Percentiles rank a stretch among this genome's conserved stretches.
Evolutionary conservation across 768 basidiomycete species (phyloP).

Genomic region (Paxillus ammoniavirescens): DNA sequence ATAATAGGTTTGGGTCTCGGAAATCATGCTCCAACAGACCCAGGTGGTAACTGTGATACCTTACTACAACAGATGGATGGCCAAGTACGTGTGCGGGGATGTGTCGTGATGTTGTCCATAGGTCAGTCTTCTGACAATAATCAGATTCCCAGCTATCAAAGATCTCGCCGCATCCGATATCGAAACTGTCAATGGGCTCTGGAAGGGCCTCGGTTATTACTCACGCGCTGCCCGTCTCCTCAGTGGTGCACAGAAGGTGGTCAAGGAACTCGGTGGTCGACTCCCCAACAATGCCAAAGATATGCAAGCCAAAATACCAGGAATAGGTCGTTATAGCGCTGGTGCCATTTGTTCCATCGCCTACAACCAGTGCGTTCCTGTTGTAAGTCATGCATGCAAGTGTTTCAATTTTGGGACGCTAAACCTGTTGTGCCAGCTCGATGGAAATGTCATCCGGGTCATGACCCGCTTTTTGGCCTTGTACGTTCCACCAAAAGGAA

Average conservation of each 20-base stretch:
- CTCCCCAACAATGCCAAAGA: slow-evolving; percentile 80
- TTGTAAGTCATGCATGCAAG: slow-evolving; percentile 51
- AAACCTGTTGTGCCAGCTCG: slow-evolving; percentile 50
- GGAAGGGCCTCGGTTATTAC: slow-evolving; percentile 94
- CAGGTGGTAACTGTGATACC: slow-evolving; percentile 93
- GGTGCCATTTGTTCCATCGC: slow-evolving; percentile 87
- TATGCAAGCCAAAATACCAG: slow-evolving; percentile 81
- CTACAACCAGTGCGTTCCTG: slow-evolving; percentile 78
- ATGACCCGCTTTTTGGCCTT: slow-evolving; percentile 80
- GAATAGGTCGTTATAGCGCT: slow-evolving; percentile 86
- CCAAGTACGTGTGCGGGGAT: slow-evolving; percentile 46
- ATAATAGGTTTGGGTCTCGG: slow-evolving; percentile 82
- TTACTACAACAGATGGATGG: slow-evolving; percentile 90
- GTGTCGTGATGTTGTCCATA: not conserved
- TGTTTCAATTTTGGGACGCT: not conserved
- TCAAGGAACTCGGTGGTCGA: slow-evolving; percentile 60
- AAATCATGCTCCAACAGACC: slow-evolving; percentile 97
- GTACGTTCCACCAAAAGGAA: slow-evolving; percentile 79
- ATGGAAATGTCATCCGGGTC: slow-evolving; percentile 89
- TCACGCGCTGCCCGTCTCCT: slow-evolving; percentile 82
- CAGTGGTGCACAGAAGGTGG: slow-evolving; percentile 77
- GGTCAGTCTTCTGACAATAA: not conserved
- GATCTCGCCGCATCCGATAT: slow-evolving; percentile 71
- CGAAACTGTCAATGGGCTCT: slow-evolving; percentile 83
- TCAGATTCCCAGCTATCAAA: slow-evolving; percentile 77